Base-by-base conservation (phyloP, 164 flowering plant species). In the Malania oleifera region DNA sequence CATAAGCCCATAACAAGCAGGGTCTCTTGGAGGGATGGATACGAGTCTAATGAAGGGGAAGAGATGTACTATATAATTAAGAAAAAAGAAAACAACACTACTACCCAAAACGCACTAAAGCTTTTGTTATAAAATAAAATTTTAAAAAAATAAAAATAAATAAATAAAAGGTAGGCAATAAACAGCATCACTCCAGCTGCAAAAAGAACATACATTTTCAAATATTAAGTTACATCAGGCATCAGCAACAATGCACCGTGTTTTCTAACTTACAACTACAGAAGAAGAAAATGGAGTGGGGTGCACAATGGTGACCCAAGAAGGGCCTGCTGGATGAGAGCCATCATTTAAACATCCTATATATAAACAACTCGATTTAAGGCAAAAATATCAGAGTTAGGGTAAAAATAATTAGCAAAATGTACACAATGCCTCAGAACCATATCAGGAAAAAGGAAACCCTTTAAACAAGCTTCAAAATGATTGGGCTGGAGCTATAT, bases 341-440 rank as follows among this genome's bases (percentile, higher is more conserved):
- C 22, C 65, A 63, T 60, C 47, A 46, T 45, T 38, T 7, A 54
- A 54, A 52, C 34, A 48, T 64, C 60, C 63, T 41, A 54, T 61
- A 49, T 53, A 54, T 40, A 52, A 66, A 47, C 59, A 65, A 11
- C 60, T 28, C 64, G 14, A 20, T 46, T 25, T 6, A 8, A 46
- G 12, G 13, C 50, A 22, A 46, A 46, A 20, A 8, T 23, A 20
- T 8, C 12, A 15, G 50, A 12, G 26, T 7, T 20, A 46, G 50
- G 50, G 50, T 46, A 17, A 20, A 29, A 48, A 24, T 35, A 27
- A 63, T 25, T 39, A 61, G 60, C 18, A 59, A 57, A 68, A 62
- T 68, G 71, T 68, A 68, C 71, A 68, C 31, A 52, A 28, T 49
- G 54, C 63, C 57, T 31, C 27, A 12, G 25, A 37, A 59, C 44